These are phyloP conservation scores for Rhodamnia argentea DNA, from an alignment of 345 rosid species.

Conservation along the genomic window DNA sequence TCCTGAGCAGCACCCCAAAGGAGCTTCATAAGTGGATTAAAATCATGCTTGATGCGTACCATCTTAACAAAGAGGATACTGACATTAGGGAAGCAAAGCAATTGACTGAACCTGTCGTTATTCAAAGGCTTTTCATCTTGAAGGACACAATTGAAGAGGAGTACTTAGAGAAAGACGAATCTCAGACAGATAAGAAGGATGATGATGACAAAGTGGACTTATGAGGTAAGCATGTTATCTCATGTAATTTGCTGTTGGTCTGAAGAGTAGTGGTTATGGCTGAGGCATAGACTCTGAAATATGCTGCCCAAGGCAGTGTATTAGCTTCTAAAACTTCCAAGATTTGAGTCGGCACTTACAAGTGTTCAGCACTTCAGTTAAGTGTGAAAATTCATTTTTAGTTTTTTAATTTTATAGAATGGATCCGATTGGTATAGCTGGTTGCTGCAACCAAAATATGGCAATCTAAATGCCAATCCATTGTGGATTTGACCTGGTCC, in stretches of 20 bases:
- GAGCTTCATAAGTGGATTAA: slow-evolving; percentile 93
- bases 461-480: background rate
- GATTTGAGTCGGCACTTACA: background rate
- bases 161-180: slow-evolving; percentile 38
- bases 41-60: slow-evolving; percentile 82
- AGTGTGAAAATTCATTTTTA: background rate
- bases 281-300: background rate
- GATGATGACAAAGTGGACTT: background rate
- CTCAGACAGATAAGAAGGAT: background rate
- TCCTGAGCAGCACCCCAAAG: slow-evolving; percentile 57
- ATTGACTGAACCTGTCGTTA: slow-evolving; percentile 79
- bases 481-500: background rate
- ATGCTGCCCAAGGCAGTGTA: background rate
- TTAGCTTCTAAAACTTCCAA: background rate
- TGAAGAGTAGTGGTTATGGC: background rate
- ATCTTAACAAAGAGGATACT: slow-evolving; percentile 66
- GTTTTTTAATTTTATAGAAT: background rate
- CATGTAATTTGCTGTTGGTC: background rate
- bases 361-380: background rate
- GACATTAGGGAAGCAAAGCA: slow-evolving; percentile 78
- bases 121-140: slow-evolving; percentile 77
- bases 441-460: background rate
- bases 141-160: slow-evolving; percentile 82
- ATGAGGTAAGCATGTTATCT: background rate
- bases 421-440: background rate